Conservation (phyloP, 1,284 basidiomycete genomes). For the Tilletia caries region DNA sequence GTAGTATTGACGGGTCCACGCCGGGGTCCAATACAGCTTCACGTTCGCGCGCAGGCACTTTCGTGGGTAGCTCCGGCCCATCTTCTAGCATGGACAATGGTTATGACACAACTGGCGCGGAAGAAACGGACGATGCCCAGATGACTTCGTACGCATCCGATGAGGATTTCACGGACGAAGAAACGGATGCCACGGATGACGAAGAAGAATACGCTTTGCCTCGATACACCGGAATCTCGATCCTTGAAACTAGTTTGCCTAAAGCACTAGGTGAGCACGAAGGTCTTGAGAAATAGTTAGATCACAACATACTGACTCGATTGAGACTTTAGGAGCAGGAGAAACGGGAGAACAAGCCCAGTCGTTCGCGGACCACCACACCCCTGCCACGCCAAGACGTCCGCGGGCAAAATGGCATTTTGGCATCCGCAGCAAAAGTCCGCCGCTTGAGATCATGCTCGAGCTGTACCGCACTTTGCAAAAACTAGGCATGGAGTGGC, state of each 20-base stretch:
- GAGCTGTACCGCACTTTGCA: constrained; percentile 94
- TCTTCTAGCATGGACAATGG: constrained; percentile 25
- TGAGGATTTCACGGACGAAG: constrained; percentile 10
- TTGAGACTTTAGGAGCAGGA: background rate
- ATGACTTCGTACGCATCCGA: constrained; percentile 13
- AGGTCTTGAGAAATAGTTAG: no score
- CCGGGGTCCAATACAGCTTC: background rate
- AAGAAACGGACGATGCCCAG: constrained; percentile 9
- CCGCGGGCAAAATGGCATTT: constrained; percentile 79
- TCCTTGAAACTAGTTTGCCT: constrained; percentile 16
- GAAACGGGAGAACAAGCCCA: background rate
- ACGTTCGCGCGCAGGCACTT: constrained; percentile 1
- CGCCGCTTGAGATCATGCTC: constrained; percentile 98
- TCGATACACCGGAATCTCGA: constrained; percentile 13
- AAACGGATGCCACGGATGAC: constrained; percentile 3
- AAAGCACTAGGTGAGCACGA: background rate
- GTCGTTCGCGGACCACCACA: constrained; percentile 11
- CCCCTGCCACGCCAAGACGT: constrained; percentile 8
- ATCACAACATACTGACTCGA: background rate
- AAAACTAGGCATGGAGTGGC: constrained; percentile 94
- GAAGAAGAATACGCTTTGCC: constrained; percentile 9
- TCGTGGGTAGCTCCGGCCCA: constrained; percentile 9
- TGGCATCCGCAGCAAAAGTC: constrained; percentile 87
- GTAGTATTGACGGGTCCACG: constrained; percentile 25
- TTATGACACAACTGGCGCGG: background rate